Evolutionary conservation across 2,329 filamentous ascomycete species (phyloP), one percentile per base, ranked within the genome.

Genomic region (Onygenales sp.): DNA sequence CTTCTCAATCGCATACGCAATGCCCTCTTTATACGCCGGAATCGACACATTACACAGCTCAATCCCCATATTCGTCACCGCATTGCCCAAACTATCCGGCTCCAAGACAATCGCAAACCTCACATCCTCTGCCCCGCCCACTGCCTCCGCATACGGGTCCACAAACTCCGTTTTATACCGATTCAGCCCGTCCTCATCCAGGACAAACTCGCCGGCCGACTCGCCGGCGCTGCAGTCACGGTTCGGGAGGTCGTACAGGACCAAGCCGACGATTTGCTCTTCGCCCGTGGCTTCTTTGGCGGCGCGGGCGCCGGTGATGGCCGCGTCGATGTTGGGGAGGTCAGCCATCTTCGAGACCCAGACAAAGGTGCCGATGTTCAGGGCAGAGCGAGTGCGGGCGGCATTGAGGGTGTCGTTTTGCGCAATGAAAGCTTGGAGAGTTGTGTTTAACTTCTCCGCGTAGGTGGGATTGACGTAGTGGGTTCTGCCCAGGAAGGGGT

Each of bases 401-500:
- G 71, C 69, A 57, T 74, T 74, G 48, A 62, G 53, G 7, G 53
- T 43, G 57, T 76, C 72, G 31, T 67, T 67, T 51, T 63, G 61
- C 10, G 59, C 59, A 9, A 63, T 55, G 61, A 75, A 75, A 21
- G 66, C 59, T 2, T 61, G 58, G 53, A 69, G 58, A 13, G 74
- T 74, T 52, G 67, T 55, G 31, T 72, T 65, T 36, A 77, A 66
- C 61, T 74, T 71, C n/a, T 52, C 56, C 10, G 71, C 66, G 62
- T 74, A 77, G 17, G 58, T 58, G n/a, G 70, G 68, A 63, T 76
- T 75, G 55, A 69, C 70, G 59, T 76, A 79, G 31, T 80, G 65
- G 6, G 68, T 72, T 57, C 73, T 75, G 54, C 73, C 73, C 1
- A 66, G 54, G 61, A 82, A 80, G 0, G 79, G 71, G 52, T 74